phyloP scores from a whole-genome alignment of 805 yeast genomes.

The Teunomyces barrocoloradensis region DNA sequence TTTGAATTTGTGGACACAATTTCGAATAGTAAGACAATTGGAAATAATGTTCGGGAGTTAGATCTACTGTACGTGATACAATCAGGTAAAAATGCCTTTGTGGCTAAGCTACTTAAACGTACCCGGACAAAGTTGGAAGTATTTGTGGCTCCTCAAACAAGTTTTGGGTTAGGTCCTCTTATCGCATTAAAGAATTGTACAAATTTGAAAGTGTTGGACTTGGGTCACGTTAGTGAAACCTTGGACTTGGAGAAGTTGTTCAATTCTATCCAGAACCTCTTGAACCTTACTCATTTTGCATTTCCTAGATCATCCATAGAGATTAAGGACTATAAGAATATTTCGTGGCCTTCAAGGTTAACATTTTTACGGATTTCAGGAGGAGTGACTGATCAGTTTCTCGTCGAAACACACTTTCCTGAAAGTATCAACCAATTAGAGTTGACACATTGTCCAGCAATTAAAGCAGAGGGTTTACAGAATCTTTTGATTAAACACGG shows the following conservation, averaged over 20 bases:
- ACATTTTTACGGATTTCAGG: constrained; percentile 79
- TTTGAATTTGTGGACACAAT: constrained; percentile 68
- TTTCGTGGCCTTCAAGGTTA: constrained; percentile 76
- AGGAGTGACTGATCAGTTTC: constrained; percentile 80
- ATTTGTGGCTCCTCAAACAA: constrained; percentile 90
- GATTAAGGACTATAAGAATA: constrained; percentile 55
- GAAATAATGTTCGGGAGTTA: constrained; percentile 58
- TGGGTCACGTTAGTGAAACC: constrained; percentile 86
- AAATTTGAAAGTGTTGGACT: constrained; percentile 62
- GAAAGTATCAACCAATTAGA: constrained; percentile 65
- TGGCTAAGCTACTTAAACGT: constrained; percentile 77
- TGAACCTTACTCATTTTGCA: constrained; percentile 66
- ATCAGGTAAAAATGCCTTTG: constrained; percentile 86
- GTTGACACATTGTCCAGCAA: constrained; percentile 82
- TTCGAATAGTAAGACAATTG: constrained; percentile 49
- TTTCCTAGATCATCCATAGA: constrained; percentile 86
- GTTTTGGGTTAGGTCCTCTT: constrained; percentile 89
- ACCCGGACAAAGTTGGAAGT: constrained; percentile 62
- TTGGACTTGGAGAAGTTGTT: constrained; percentile 81
- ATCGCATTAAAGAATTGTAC: constrained; percentile 75
- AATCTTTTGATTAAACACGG: constrained; percentile 65
- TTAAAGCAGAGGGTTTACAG: constrained; percentile 64
- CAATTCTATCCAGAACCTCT: constrained; percentile 62
- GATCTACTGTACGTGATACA: constrained; percentile 82
- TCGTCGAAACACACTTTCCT: constrained; percentile 71